Base-by-base conservation (phyloP, 805 yeast genomes). In the Scheffersomyces lignosus region DNA sequence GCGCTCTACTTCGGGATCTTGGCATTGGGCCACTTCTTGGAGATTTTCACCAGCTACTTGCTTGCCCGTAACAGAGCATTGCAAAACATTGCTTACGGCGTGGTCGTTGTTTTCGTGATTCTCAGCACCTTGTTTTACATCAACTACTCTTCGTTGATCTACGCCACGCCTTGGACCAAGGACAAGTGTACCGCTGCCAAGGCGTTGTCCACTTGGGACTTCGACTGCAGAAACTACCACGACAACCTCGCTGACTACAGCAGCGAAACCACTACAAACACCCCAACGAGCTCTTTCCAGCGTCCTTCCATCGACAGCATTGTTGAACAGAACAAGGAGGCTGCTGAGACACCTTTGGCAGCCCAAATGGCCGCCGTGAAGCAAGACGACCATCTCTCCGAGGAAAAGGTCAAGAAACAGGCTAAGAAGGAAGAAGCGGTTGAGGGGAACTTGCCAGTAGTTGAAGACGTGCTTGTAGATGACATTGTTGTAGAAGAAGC, bases 1-100 rank as follows among this genome's bases (percentile, higher is more conserved):
- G 87, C 98, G 2, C 76, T 87, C 36, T 93, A 88, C 67, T 93
- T 93, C 63, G 93, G 88, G 31, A 71, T 87, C 36, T 70, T 87
- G 45, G 87, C 83, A 2, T 66, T 87, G 34, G 86, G 85, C n/a
- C 90, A 84, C 44, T 66, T 74, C 37, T 63, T 81, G 32, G 86
- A 82, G 45, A 61, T 79, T 37, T 45, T 76, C 23, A 73, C 57
- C 29, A 45, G 58, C 17, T 75, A 71, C 49, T 51, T 70, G 23
- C 61, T 70, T 43, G 49, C 52, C 43, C 66, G 43, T 50, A 64
- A 38, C 35, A 64, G 43, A 62, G 65, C 43, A 55, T 74, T 66
- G 45, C 76, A 70, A 48, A 48, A 56, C 27, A 48, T 75, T 25
- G 73, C 78, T 3, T 72, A 74, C 33, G 64, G 54, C 3, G 30